A percentile compares a stretch with the other conserved stretches of the same genome.
These are phyloP conservation scores for Termitomyces sp. DNA, from an alignment of 768 basidiomycete genomes.

Conservation along the genomic window DNA sequence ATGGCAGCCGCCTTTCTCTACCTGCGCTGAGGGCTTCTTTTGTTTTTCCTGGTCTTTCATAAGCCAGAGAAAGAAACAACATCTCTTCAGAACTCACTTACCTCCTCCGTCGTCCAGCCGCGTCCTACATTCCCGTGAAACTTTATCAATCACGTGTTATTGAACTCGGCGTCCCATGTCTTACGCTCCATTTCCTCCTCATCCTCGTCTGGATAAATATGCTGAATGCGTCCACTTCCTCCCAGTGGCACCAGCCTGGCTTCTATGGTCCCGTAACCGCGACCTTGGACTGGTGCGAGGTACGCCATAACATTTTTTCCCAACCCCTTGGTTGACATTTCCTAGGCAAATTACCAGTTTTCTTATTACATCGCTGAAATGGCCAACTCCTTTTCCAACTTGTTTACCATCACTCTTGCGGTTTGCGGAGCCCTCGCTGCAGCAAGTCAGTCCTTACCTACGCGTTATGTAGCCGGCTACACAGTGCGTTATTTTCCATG, in stretches of 20 bases:
- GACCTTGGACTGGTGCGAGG: constrained; percentile 75
- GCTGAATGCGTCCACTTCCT: constrained; percentile 29
- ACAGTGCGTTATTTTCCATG: constrained; percentile 22
- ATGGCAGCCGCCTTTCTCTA: neutral
- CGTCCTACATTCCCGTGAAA: neutral
- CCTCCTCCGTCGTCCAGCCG: neutral
- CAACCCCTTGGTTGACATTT: neutral
- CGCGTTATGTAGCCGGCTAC: constrained; percentile 37
- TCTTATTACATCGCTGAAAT: constrained; percentile 74
- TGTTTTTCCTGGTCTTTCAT: neutral
- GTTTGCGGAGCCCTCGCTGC: constrained; percentile 39
- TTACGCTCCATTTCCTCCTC: neutral
- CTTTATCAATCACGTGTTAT: constrained; percentile 6
- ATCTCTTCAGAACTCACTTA: neutral
- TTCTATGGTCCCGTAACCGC: constrained; percentile 64
- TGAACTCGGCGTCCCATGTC: neutral
- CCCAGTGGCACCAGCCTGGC: constrained; percentile 31
- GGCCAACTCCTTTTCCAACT: constrained; percentile 68
- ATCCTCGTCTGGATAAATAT: constrained; percentile 13
- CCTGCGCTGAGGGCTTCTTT: neutral
- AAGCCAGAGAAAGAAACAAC: neutral
- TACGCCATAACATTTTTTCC: constrained; percentile 8
- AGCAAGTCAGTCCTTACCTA: constrained; percentile 28
- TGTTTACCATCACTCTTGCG: constrained; percentile 51
- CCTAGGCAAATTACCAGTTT: constrained; percentile 71